Evolutionary conservation across 2,329 filamentous ascomycete species (phyloP), one percentile per base, ranked within the genome.

Genomic region (Arthrocladium fulminans): DNA sequence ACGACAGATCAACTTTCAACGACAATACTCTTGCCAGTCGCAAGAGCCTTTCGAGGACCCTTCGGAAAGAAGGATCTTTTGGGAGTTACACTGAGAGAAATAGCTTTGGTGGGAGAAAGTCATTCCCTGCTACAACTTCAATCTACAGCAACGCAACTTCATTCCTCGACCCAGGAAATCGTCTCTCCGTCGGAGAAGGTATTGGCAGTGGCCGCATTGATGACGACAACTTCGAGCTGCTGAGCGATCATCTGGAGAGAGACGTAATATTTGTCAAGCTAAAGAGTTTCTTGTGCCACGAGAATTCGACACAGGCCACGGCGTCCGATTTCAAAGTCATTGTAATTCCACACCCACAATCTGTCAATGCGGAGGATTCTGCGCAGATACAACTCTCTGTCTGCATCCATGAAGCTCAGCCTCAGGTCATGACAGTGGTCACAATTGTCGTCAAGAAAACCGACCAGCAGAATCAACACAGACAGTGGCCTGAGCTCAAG

Each of bases 1-100:
- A 90, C 55, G 88, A 94, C 57, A 77, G 86, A 59, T 75, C 82
- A 1, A 77, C 82, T n/a, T 94, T 94, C 61, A 77, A 81, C 23
- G 88, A 95, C 42, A 77, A 82, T 51, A 75, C 78, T 13, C 71
- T 71, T 47, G 63, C 45, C 61, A 67, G 47, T 57, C 66, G 57
- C 65, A 70, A 63, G 47, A 68, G 65, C 35, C 75, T 63, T 20
- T 72, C 67, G 52, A 70, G 74, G 51, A 65, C 66, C 63, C 55
- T 73, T 64, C 79, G 83, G 55, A 77, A 84, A 51, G 76, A 80
- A 5, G 83, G 92, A 46, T 94, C 89, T 1, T 77, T 92, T 54
- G 84, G 84, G 24, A 81, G 75, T 47, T 74, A 79, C 46, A 77
- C 79, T 47, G 73, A 76, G 29, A 78, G 86, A 37, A 72, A 72